Conservation (phyloP, 2,329 filamentous ascomycete species). For the Microdochium trichocladiopsis region DNA sequence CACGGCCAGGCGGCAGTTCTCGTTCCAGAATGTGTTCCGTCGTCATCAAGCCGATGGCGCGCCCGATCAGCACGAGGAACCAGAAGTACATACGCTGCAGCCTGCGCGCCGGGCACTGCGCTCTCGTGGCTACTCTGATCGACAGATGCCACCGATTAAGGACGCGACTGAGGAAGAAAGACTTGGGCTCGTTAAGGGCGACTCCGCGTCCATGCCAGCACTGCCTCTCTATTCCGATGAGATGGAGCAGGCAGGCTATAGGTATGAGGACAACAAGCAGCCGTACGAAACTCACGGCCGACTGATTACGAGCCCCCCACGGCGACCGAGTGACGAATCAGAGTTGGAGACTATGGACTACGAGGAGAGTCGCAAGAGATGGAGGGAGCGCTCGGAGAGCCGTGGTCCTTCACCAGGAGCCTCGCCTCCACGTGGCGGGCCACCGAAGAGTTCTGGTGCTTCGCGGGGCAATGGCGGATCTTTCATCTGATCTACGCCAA, state of each 20-base stretch:
- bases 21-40: conserved; percentile 80
- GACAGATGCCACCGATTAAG: conserved; percentile 26
- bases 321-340: conserved; percentile 21
- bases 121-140: conserved; percentile 32
- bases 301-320: conserved; percentile 31
- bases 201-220: conserved; percentile 32
- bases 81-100: conserved; percentile 17
- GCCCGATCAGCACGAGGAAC: conserved; percentile 20
- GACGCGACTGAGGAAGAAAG: conserved; percentile 74
- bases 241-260: conserved; percentile 22
- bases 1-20: conserved; percentile 71
- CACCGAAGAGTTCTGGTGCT: neutral
- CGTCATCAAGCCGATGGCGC: conserved; percentile 34
- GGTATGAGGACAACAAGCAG: conserved; percentile 23
- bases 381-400: conserved; percentile 12
- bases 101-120: conserved; percentile 24
- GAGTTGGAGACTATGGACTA: conserved; percentile 14
- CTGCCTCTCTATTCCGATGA: conserved; percentile 28
- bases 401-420: neutral
- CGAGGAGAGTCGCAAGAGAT: conserved; percentile 16
- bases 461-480: neutral
- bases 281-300: conserved; percentile 27
- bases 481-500: neutral
- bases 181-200: conserved; percentile 74
- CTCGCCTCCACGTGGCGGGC: neutral